These are phyloP conservation scores for Phytophthora aleatoria DNA, from an alignment of 352 stramenopile species.

Conservation along the genomic window DNA sequence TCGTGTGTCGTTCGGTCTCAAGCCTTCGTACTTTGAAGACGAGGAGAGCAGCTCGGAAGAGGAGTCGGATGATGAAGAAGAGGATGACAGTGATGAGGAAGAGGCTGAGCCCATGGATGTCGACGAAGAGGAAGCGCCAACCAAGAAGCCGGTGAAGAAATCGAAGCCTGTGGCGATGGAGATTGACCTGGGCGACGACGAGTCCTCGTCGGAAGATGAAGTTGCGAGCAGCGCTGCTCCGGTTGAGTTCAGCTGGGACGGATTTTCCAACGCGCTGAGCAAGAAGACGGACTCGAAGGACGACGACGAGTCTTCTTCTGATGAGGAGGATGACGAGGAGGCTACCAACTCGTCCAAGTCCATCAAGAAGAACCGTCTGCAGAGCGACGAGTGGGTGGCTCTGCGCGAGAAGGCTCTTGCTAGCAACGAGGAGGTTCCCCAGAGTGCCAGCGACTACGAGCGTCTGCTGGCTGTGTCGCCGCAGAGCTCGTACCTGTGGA, in stretches of 20 bases:
- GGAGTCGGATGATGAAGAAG: constrained; percentile 75
- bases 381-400: constrained; percentile 95
- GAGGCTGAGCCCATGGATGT: constrained; percentile 55
- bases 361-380: constrained; percentile 88
- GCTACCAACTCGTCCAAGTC: constrained; percentile 80
- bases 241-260: constrained; percentile 90
- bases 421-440: constrained; percentile 90
- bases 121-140: constrained; percentile 56
- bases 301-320: constrained; percentile 54
- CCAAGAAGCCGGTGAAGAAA: constrained; percentile 34
- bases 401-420: constrained; percentile 94
- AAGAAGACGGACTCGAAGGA: constrained; percentile 50
- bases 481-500: constrained; percentile 96
- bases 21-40: constrained; percentile 96
- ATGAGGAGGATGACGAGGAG: constrained; percentile 55
- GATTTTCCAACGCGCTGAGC: constrained; percentile 77
- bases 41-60: constrained; percentile 91
- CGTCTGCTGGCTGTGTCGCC: constrained; percentile 93
- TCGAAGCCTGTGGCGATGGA: constrained; percentile 43
- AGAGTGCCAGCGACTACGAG: constrained; percentile 95
- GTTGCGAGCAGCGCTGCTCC: constrained; percentile 34
- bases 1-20: constrained; percentile 95
- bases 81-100: constrained; percentile 55
- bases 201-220: constrained; percentile 71
- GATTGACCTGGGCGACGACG: constrained; percentile 53